Conservation (phyloP, 192 early-diverging fungal genomes). For the Linnemannia elongata region DNA sequence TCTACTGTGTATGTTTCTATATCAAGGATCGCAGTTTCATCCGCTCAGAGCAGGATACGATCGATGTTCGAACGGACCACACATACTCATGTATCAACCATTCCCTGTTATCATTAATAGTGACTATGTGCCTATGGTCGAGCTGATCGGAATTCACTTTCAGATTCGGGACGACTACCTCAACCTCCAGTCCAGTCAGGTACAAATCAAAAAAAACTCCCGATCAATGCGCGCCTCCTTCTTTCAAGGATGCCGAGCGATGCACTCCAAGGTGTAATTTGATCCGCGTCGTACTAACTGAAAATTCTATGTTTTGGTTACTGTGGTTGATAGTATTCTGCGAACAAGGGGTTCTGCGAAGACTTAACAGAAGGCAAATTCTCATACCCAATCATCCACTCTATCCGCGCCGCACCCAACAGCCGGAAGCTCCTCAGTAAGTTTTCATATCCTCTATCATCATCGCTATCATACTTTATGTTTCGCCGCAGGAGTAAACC, state of each 20-base stretch:
- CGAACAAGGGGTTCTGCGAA: slow-evolving; percentile 98
- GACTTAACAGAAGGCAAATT: slow-evolving; percentile 99
- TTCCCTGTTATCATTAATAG: not conserved
- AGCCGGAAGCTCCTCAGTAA: slow-evolving; percentile 83
- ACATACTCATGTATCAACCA: no score
- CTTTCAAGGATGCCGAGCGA: not conserved
- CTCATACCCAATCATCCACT: slow-evolving; percentile 94
- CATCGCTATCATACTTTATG: no score
- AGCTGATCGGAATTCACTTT: slow-evolving; percentile 93
- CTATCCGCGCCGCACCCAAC: slow-evolving; percentile 72
- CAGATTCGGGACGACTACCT: slow-evolving; percentile 98
- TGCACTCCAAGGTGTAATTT: not conserved
- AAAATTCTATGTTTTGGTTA: not conserved
- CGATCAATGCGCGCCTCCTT: not conserved
- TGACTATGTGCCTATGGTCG: slow-evolving; percentile 86
- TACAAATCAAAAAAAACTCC: slow-evolving; percentile 40
- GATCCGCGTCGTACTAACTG: not conserved
- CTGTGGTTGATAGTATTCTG: slow-evolving; percentile 75
- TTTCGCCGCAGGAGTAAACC: not conserved
- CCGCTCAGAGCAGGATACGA: not conserved
- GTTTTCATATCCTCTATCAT: not conserved
- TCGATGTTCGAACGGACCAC: not conserved
- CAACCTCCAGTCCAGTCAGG: slow-evolving; percentile 88
- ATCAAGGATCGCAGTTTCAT: slow-evolving; percentile 24
- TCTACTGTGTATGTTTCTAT: slow-evolving; percentile 12